Percentiles rank a stretch among this genome's conserved stretches.
These are phyloP conservation scores for Aspergillus sp. DNA, from an alignment of 2,329 filamentous ascomycete genomes.

Conservation along the genomic window DNA sequence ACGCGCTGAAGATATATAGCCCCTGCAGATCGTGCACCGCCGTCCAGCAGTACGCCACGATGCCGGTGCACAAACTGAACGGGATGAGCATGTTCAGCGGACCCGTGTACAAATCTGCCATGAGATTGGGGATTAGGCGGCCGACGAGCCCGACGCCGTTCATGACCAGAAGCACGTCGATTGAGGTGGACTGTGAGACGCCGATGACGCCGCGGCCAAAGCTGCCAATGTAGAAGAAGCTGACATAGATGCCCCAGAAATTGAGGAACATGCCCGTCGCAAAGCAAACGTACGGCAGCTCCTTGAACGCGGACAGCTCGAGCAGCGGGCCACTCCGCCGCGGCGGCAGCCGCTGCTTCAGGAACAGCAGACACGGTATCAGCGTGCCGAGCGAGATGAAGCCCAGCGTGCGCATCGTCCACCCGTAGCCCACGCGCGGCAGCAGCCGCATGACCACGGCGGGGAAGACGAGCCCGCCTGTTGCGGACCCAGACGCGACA, in stretches of 20 bases:
- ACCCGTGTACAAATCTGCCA: constrained; percentile 58
- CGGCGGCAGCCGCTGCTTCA: constrained; percentile 50
- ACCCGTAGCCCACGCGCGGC: constrained; percentile 60
- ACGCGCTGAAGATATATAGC: constrained; percentile 60
- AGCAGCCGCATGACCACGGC: constrained; percentile 56
- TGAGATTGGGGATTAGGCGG: constrained; percentile 55
- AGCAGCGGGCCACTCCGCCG: constrained; percentile 51
- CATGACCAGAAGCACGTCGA: constrained; percentile 62
- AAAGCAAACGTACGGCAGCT: constrained; percentile 46
- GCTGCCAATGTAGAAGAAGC: constrained; percentile 49
- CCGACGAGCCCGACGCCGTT: constrained; percentile 62
- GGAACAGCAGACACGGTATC: constrained; percentile 41
- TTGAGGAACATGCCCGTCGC: constrained; percentile 43
- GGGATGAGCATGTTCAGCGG: constrained; percentile 61
- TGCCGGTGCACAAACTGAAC: constrained; percentile 39
- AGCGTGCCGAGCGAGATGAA: constrained; percentile 55
- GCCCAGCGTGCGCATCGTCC: constrained; percentile 62
- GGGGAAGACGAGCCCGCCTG: constrained; percentile 64
- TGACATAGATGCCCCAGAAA: constrained; percentile 55
- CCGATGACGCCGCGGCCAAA: constrained; percentile 41
- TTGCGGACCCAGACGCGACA: constrained; percentile 57
- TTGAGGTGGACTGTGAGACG: constrained; percentile 44
- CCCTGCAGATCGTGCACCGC: constrained; percentile 49
- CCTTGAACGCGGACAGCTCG: constrained; percentile 52
- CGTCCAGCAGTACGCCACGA: constrained; percentile 57